phyloP scores from a whole-genome alignment of 2,329 filamentous ascomycete species.

The Botryosphaeria dothidea region DNA sequence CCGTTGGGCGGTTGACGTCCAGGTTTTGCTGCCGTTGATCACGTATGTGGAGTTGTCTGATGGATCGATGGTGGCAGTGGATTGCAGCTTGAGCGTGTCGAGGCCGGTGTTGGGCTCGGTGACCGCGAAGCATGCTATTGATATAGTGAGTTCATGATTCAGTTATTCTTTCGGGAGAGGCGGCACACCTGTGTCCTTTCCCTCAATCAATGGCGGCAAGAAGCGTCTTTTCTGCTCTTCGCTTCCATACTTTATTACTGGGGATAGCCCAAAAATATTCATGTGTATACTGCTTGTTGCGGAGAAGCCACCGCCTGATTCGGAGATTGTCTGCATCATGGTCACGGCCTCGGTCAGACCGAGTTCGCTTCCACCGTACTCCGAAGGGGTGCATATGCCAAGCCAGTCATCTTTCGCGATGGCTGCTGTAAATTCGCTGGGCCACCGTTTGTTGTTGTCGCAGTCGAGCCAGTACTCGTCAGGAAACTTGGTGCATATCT shows the following conservation, averaged over 20 bases:
- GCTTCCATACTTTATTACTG: conserved; percentile 47
- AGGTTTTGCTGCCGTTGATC: conserved; percentile 80
- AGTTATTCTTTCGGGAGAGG: not conserved
- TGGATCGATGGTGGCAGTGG: conserved; percentile 55
- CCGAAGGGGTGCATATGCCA: conserved; percentile 75
- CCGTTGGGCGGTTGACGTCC: conserved; percentile 84
- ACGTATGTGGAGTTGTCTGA: conserved; percentile 61
- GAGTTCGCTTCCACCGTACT: conserved; percentile 71
- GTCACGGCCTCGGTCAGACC: conserved; percentile 81
- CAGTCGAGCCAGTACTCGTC: conserved; percentile 76
- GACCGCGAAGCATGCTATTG: conserved; percentile 73
- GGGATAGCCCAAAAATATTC: conserved; percentile 51
- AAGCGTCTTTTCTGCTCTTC: conserved; percentile 45
- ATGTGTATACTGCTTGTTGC: conserved; percentile 48
- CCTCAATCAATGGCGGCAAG: conserved; percentile 42
- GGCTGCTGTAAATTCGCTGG: conserved; percentile 73
- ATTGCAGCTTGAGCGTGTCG: conserved; percentile 72
- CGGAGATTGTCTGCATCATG: conserved; percentile 82
- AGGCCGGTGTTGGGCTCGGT: conserved; percentile 80
- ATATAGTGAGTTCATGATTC: conserved; percentile 67
- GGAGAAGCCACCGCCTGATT: conserved; percentile 53
- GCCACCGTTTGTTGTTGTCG: conserved; percentile 70
- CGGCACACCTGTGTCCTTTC: conserved; percentile 34
- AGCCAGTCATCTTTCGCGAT: conserved; percentile 77
- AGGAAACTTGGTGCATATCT: conserved; percentile 70